A percentile compares a stretch with the other conserved stretches of the same genome.
These are phyloP conservation scores for Cardiospermum halicacabum DNA, from an alignment of 345 rosid genomes.

Conservation along the genomic window DNA sequence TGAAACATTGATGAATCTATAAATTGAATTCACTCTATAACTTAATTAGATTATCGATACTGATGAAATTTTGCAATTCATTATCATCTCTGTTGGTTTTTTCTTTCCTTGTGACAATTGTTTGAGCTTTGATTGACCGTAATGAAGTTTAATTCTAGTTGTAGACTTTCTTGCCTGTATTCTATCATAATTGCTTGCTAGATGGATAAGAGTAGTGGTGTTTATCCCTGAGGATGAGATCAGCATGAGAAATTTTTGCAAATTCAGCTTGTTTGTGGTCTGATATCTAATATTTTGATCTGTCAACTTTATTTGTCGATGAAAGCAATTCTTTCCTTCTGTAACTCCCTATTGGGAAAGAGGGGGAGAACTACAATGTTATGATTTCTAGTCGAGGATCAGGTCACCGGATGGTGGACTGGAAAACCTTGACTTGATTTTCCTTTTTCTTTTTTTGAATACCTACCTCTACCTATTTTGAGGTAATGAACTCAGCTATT, in stretches of 20 bases:
- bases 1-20: not conserved
- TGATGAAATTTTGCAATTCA: not conserved
- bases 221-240: not conserved
- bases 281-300: not conserved
- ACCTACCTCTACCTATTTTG: no score
- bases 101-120: not conserved
- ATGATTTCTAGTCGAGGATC: no score
- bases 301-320: not conserved
- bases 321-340: constrained; percentile 7
- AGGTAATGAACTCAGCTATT: no score
- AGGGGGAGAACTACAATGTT: constrained; percentile 19
- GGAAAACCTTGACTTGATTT: no score
- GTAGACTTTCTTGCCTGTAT: not conserved
- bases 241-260: not conserved
- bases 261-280: not conserved
- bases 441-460: no score
- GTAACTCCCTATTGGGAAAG: not conserved
- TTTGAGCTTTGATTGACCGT: not conserved
- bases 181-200: not conserved
- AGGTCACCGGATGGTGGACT: no score
- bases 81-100: not conserved
- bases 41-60: not conserved
- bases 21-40: not conserved
- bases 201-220: not conserved
- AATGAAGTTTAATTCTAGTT: not conserved